phyloP scores from a whole-genome alignment of 2,329 filamentous ascomycete genomes.

The Colletotrichum falcatum region DNA sequence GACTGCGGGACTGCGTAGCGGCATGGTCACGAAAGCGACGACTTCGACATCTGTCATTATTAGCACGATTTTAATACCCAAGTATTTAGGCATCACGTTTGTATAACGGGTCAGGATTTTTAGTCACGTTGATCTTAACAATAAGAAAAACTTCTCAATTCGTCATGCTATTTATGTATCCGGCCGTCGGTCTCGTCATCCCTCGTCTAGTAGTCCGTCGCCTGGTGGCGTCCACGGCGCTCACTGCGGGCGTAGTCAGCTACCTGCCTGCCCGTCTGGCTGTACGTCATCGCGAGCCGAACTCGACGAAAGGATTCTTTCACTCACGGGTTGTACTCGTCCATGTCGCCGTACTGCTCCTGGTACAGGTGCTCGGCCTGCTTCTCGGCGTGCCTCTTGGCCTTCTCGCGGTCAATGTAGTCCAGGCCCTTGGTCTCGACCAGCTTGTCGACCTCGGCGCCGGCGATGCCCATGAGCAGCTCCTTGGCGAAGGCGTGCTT shows the following conservation, averaged over 20 bases:
- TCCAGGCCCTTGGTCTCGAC: constrained; percentile 78
- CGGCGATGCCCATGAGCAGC: constrained; percentile 77
- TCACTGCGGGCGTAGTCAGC: constrained; percentile 6
- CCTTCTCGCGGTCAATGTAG: constrained; percentile 67
- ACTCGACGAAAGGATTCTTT: not conserved
- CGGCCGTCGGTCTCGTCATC: constrained; percentile 3
- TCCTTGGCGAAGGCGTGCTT: constrained; percentile 84
- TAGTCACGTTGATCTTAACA: not conserved
- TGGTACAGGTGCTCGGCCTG: constrained; percentile 72
- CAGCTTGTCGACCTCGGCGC: constrained; percentile 81
- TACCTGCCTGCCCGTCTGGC: too few species aligned
- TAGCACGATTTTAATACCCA: constrained; percentile 17
- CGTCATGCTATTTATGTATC: constrained; percentile 15
- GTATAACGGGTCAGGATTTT: not conserved
- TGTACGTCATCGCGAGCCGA: not conserved
- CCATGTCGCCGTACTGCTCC: constrained; percentile 65
- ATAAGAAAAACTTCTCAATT: not conserved
- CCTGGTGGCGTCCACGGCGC: constrained; percentile 25
- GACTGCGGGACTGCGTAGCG: not conserved
- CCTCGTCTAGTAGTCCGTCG: constrained; percentile 30
- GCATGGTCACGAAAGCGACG: not conserved
- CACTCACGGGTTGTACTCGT: constrained; percentile 69
- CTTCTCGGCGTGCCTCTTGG: constrained; percentile 68
- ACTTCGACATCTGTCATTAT: not conserved
- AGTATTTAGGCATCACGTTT: not conserved